phyloP scores from a whole-genome alignment of 257 asterid genomes.

The Rubia yunnanensis region DNA sequence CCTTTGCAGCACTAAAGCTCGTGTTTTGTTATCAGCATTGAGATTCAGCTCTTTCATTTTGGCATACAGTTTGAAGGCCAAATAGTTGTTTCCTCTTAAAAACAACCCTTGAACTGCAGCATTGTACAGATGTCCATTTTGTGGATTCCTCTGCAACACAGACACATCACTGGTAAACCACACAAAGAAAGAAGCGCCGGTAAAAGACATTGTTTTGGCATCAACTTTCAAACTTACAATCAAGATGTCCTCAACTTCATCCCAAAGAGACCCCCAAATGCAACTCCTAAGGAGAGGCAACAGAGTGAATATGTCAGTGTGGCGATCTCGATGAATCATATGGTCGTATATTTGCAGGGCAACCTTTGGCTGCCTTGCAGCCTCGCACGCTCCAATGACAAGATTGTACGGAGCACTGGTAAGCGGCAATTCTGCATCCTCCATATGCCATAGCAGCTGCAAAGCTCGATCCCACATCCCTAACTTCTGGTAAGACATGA shows the following conservation, averaged over 20 bases:
- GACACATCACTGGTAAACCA: not conserved
- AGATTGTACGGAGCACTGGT: conserved; percentile 68
- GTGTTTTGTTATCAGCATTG: conserved; percentile 77
- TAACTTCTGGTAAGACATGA: conserved; percentile 72
- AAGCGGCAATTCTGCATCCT: conserved; percentile 41
- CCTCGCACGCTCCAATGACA: conserved; percentile 90
- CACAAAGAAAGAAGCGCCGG: not conserved
- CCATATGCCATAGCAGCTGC: conserved; percentile 79
- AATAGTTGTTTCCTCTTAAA: conserved; percentile 42
- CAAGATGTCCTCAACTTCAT: conserved; percentile 58
- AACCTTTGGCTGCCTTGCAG: conserved; percentile 58
- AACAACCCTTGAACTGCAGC: conserved; percentile 91
- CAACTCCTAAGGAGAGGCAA: conserved; percentile 64
- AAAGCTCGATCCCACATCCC: conserved; percentile 73
- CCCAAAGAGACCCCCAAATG: conserved; percentile 80
- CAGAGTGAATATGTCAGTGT: conserved; percentile 66
- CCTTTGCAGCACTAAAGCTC: conserved; percentile 84
- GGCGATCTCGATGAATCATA: conserved; percentile 46
- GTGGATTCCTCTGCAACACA: conserved; percentile 41
- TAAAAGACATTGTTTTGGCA: not conserved
- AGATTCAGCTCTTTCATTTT: conserved; percentile 68
- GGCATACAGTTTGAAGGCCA: conserved; percentile 56
- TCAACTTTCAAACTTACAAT: conserved; percentile 32
- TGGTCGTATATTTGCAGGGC: conserved; percentile 69
- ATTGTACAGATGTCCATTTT: conserved; percentile 72